Evolutionary conservation across 2,329 filamentous ascomycete species (phyloP), one percentile per base, ranked within the genome.

Genomic region (Epicoccum nigrum): DNA sequence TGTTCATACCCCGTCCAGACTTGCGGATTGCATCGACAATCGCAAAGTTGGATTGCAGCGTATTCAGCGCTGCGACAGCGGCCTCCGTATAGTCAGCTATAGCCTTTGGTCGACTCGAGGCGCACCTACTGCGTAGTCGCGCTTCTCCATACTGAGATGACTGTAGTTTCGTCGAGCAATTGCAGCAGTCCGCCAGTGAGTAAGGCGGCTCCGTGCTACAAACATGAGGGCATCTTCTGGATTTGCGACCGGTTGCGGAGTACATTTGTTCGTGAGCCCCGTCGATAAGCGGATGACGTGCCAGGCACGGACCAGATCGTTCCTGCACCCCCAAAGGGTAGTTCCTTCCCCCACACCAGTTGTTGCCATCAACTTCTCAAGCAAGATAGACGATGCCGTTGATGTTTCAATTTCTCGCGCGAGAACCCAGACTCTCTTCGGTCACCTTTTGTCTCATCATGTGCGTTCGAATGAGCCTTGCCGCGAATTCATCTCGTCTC

Each of bases 1-100:
- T 80, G 67, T 96, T 95, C 76, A 89, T 85, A 21, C 81, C 83
- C 56, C 86, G 78, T 16, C 90, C 89, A 15, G 87, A 88, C 70
- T 89, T 89, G 46, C 86, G 83, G 43, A 94, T 86, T 42, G 87
- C 86, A 69, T 96, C 86, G 15, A 97, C 83, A 51, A 89, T 79
- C 31, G 87, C 82, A 63, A 86, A 87, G 72, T 96, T 96, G 47
- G 88, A 88, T 65, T 93, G 88, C 45, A 96, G 81, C 40, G 84
- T 84, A 61, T 90, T 87, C 60, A 96, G 84, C 49, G 87, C 86
- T 45, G 81, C 73, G 31, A 96, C 85, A 30, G 92, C 92, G 61
- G 86, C 84, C 74, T 87, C 73, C 13, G 16, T 25, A 40, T 17
- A 27, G 53, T 72, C 50, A 71, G 62, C 52, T 20, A 9, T n/a